Evolutionary conservation across 2,329 filamentous ascomycete species (phyloP).

Genomic region (Fusarium falciforme): DNA sequence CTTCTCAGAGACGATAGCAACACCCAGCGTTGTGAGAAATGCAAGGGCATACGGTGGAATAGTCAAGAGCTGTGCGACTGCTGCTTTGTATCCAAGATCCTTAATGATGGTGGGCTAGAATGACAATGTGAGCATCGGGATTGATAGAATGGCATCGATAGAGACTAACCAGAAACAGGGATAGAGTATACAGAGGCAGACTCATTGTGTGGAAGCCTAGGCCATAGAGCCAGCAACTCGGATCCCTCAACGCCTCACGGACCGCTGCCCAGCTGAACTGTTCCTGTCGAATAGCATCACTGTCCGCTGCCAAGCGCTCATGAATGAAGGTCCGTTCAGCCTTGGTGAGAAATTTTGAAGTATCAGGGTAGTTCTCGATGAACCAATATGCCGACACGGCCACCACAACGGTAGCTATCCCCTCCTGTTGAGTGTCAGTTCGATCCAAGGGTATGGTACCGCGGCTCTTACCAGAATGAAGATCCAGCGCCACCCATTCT

Average conservation of each 20-base stretch:
- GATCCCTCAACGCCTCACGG: conserved; percentile 70
- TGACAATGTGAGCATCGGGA: fast-evolving
- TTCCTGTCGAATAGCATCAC: conserved; percentile 76
- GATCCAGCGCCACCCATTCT: conserved; percentile 68
- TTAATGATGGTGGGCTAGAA: conserved; percentile 63
- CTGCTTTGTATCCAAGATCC: conserved; percentile 64
- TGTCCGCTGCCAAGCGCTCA: conserved; percentile 73
- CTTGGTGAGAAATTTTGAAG: conserved; percentile 66
- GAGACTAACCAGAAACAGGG: conserved; percentile 62
- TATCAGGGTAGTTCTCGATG: conserved; percentile 74
- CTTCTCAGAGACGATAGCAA: conserved; percentile 71
- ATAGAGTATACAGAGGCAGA: conserved; percentile 67
- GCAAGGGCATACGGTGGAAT: conserved; percentile 74
- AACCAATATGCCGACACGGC: conserved; percentile 65
- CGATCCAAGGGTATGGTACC: fast-evolving
- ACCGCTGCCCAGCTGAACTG: conserved; percentile 77
- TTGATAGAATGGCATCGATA: background rate
- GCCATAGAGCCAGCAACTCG: conserved; percentile 79
- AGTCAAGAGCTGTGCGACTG: conserved; percentile 67
- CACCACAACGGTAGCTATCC: conserved; percentile 65
- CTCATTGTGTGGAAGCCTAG: conserved; percentile 79
- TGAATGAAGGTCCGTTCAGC: conserved; percentile 68
- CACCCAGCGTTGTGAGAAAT: conserved; percentile 66
- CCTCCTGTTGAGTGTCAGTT: conserved; percentile 54
- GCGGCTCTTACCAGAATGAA: conserved; percentile 63